Evolutionary conservation across 352 stramenopile species (phyloP).

Genomic region (Albugo laibachii): DNA sequence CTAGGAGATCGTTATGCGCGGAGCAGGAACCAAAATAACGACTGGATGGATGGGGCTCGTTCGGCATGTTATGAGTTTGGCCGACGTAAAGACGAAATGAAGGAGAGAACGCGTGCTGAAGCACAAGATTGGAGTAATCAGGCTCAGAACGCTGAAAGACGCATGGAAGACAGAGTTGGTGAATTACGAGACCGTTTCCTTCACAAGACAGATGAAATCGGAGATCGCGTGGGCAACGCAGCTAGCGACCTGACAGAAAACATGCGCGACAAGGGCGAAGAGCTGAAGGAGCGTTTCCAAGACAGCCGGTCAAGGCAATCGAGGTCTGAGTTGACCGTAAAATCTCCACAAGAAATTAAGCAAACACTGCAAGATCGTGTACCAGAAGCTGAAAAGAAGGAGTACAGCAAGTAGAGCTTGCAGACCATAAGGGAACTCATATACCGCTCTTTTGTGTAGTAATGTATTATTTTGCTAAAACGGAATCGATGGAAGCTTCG

Average conservation of each 20-base stretch:
- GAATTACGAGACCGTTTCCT: too few species aligned
- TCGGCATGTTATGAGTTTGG: slow-evolving; percentile 3
- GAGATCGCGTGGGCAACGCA: too few species aligned
- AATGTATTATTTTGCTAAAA: neutral
- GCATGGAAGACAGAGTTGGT: neutral
- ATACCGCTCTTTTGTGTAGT: neutral
- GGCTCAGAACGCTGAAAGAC: neutral
- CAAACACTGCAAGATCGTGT: too few species aligned
- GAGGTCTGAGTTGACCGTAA: too few species aligned
- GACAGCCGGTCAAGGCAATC: too few species aligned
- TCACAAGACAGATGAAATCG: too few species aligned
- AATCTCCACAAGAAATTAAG: too few species aligned
- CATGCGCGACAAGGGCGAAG: too few species aligned
- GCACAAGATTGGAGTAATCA: slow-evolving; percentile 9
- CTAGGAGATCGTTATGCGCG: slow-evolving; percentile 11
- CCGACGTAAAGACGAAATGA: slow-evolving; percentile 7
- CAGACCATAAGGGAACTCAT: neutral
- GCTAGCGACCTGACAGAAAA: too few species aligned
- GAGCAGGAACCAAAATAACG: slow-evolving; percentile 9
- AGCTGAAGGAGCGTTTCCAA: too few species aligned
- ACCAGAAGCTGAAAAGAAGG: neutral
- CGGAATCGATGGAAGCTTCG: neutral
- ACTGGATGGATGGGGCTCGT: slow-evolving; percentile 6
- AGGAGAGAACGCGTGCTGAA: slow-evolving; percentile 11
- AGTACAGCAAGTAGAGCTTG: neutral